Base-by-base conservation (phyloP, 2,329 filamentous ascomycete species). In the Knufia fluminis region DNA sequence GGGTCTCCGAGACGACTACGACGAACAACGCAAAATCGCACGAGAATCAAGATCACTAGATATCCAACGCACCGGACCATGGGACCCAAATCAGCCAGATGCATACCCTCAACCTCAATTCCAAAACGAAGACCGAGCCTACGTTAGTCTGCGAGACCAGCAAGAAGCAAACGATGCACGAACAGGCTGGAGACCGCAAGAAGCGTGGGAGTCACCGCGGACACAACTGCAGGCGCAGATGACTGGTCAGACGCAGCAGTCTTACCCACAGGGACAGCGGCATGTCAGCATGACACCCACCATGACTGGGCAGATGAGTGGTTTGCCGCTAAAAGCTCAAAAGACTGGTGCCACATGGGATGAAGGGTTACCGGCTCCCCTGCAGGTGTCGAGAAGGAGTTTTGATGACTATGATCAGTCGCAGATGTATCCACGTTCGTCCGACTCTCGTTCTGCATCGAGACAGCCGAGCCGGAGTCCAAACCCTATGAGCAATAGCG, bases 151-250 rank as follows among this genome's bases (percentile, higher is more conserved):
- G 23, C 53, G 57, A 17, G 57, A 59, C 32, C 57, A 59, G 41
- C 57, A 59, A 51, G 57, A 59, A 49, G 55, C 55, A 12, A 54
- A 56, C 31, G 57, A 59, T 46, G 57, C 57, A 12, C 52, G 55
- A 17, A 56, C 52, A 19, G 47, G 53, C 20, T 59, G 57, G 57
- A 52, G 57, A 33, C 57, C 57, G 17, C 57, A 59, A 35, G 57
- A 59, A 46, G 35, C 44, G 8, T 57, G 43, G 35, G 52, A 57
- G 22, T 46, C 43, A 4, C 39, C 52, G 16, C 43, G 31, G 6
- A 28, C 49, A 4, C 51, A 49, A 10, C 33, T 39, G 24, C 51
- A 52, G 44, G 42, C 55, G 16, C 50, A 46, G 54, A 56, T 45
- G 53, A 56, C 42, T 31, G 44, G 42, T 41, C 44, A 33, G 4